Percentiles rank a stretch among this genome's conserved stretches.
Conservation (phyloP, 768 basidiomycete species). For the Suillus subaureus region DNA sequence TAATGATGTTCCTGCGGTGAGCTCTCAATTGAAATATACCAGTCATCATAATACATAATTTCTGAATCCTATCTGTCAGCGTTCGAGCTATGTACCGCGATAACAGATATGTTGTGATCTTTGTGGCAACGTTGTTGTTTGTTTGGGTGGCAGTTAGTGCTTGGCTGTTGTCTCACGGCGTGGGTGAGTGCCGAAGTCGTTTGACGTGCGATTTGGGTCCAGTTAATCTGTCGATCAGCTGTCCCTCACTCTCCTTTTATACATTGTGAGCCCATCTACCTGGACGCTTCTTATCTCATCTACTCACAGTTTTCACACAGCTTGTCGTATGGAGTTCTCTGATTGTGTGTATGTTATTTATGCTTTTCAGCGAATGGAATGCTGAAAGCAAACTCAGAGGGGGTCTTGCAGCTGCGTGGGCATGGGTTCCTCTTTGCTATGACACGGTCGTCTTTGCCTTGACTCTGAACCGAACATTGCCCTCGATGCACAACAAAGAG, state of each 20-base stretch:
- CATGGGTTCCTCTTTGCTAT: conserved; percentile 43
- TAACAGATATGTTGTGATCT: conserved; percentile 15
- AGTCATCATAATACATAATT: neutral
- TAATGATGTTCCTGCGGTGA: conserved; percentile 50
- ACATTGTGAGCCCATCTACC: conserved; percentile 14
- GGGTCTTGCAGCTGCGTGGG: conserved; percentile 35
- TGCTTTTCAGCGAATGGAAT: neutral
- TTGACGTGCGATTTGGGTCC: conserved; percentile 1
- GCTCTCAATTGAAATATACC: conserved; percentile 6
- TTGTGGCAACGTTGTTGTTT: conserved; percentile 35
- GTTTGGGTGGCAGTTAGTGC: conserved; percentile 48
- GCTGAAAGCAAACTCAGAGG: conserved; percentile 15
- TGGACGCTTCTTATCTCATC: conserved; percentile 25
- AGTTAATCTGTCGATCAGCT: conserved; percentile 6
- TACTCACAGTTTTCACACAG: conserved; percentile 22
- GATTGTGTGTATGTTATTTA: conserved; percentile 19
- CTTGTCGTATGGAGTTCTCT: conserved; percentile 44
- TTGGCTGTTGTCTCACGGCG: conserved; percentile 55
- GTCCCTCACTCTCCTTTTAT: conserved; percentile 17
- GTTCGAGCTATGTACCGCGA: conserved; percentile 21
- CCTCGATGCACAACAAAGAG: conserved; percentile 19
- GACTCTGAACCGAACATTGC: conserved; percentile 34
- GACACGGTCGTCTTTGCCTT: conserved; percentile 40
- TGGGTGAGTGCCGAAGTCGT: conserved; percentile 41
- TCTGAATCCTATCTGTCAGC: conserved; percentile 12